Base-by-base conservation (phyloP, 805 yeast species). In the Lipomyces kockii region DNA sequence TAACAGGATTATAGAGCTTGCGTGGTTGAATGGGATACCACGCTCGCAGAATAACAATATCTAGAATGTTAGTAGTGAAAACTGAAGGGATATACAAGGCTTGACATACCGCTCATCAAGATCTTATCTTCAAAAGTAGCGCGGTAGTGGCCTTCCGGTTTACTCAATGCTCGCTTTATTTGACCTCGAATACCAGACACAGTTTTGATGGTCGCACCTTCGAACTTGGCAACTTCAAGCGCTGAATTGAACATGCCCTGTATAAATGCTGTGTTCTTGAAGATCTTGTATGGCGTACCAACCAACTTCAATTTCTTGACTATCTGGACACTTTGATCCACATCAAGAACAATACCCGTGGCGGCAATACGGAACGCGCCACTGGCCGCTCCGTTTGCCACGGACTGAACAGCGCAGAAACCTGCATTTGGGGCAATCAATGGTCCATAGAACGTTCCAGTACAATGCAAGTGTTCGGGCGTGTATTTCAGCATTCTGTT, bases 141-240 rank as follows among this genome's bases (percentile, higher is more conserved):
- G 77, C 99, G 87, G 83, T 85, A 96, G 78, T 90, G 88, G 12
- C 99, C 99, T 61, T 94, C 98, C 0, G 98, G 97, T 73, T 90
- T 90, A 9, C 97, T 86, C 69, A 95, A 82, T 0, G 98, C 99
- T 71, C 98, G 84, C 78, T 95, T 95, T 74, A 95, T 94, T 78
- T 95, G 98, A 79, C 99, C 99, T 73, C 99, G 84, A 66, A 95
- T 92, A 68, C 99, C 99, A 7, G 97, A 91, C 3, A 95, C 99
- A 0, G 99, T 96, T 78, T 92, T 90, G 76, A 95, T 92, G 58
- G 92, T 89, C 0, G 99, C 99, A 66, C 99, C 99, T 81, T 95
- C 99, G 76, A 95, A 95, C 77, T 92, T 91, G 52, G 98, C 98
- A 65, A 94, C 97, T 80, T 95, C 99, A 79, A 95, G 83, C 0